phyloP scores from a whole-genome alignment of 1,139 yeast genomes.

The Magnusiomyces sp. region DNA sequence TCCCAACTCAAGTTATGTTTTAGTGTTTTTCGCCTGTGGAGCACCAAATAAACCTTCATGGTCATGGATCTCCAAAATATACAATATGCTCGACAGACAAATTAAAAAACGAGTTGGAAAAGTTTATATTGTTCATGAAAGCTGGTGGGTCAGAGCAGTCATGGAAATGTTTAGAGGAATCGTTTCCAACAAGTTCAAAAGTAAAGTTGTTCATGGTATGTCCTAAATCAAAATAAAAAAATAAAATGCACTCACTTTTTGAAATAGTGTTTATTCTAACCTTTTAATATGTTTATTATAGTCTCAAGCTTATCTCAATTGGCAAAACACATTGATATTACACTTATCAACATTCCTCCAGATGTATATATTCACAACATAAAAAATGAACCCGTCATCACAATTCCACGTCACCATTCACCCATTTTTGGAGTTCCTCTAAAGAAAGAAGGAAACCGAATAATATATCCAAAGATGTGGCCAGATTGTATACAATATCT shows the following conservation, averaged over 20 bases:
- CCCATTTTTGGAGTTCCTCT: slow-evolving; percentile 31
- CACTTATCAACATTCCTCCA: slow-evolving; percentile 66
- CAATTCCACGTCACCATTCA: slow-evolving; percentile 31
- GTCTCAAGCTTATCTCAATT: slow-evolving; percentile 55
- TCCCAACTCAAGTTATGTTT: slow-evolving; percentile 52
- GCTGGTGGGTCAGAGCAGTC: slow-evolving; percentile 79
- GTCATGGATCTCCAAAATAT: slow-evolving; percentile 73
- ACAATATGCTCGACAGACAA: slow-evolving; percentile 56
- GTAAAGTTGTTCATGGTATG: slow-evolving; percentile 35
- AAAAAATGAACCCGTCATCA: slow-evolving; percentile 25
- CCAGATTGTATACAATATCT: slow-evolving; percentile 23
- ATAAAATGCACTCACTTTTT: too few relatives aligned
- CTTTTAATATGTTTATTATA: slow-evolving; percentile 1
- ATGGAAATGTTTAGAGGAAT: slow-evolving; percentile 64
- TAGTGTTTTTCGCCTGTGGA: slow-evolving; percentile 74
- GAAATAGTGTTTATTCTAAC: neutral
- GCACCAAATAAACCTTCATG: slow-evolving; percentile 48
- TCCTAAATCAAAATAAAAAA: neutral
- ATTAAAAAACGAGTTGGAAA: slow-evolving; percentile 49
- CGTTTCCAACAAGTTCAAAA: slow-evolving; percentile 39
- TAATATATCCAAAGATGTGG: slow-evolving; percentile 28
- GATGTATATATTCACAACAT: slow-evolving; percentile 56
- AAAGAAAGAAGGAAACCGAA: slow-evolving; percentile 14
- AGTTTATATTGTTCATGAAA: slow-evolving; percentile 80
- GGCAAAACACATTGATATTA: slow-evolving; percentile 60